phyloP scores from a whole-genome alignment of 2,329 filamentous ascomycete genomes.

The Pezicula carpinea region DNA sequence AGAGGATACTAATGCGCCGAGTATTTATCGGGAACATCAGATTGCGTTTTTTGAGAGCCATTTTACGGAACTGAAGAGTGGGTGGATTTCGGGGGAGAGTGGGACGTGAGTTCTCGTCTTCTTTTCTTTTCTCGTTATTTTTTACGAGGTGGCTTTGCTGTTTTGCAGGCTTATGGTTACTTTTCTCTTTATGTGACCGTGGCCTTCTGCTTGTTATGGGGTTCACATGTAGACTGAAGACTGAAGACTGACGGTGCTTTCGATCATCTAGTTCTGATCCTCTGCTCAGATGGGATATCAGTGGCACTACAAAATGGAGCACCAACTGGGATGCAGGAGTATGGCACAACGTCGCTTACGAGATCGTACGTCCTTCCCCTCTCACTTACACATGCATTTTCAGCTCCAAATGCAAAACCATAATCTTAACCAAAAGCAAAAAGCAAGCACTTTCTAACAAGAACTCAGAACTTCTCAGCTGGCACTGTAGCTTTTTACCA shows the following conservation, averaged over 20 bases:
- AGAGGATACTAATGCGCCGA: slow-evolving; percentile 53
- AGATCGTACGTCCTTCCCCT: slow-evolving; percentile 42
- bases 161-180: too few relatives aligned
- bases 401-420: neutral
- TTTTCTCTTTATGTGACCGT: too few relatives aligned
- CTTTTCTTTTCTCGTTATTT: too few relatives aligned
- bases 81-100: slow-evolving; percentile 47
- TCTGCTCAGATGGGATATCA: slow-evolving; percentile 62
- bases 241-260: too few relatives aligned
- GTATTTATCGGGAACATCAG: slow-evolving; percentile 62
- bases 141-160: too few relatives aligned
- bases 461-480: slow-evolving; percentile 49
- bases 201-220: too few relatives aligned
- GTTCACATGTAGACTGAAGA: too few relatives aligned
- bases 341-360: slow-evolving; percentile 75
- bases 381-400: neutral
- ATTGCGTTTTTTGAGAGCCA: slow-evolving; percentile 60
- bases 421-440: neutral
- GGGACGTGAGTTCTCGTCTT: slow-evolving; percentile 32
- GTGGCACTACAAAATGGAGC: slow-evolving; percentile 57
- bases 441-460: neutral
- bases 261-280: slow-evolving; percentile 30
- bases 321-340: slow-evolving; percentile 55
- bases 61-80: slow-evolving; percentile 71
- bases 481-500: slow-evolving; percentile 65